A percentile compares a stretch with the other conserved stretches of the same genome.
These are phyloP conservation scores for Claviceps maximensis DNA, from an alignment of 2,329 filamentous ascomycete genomes.

Conservation along the genomic window DNA sequence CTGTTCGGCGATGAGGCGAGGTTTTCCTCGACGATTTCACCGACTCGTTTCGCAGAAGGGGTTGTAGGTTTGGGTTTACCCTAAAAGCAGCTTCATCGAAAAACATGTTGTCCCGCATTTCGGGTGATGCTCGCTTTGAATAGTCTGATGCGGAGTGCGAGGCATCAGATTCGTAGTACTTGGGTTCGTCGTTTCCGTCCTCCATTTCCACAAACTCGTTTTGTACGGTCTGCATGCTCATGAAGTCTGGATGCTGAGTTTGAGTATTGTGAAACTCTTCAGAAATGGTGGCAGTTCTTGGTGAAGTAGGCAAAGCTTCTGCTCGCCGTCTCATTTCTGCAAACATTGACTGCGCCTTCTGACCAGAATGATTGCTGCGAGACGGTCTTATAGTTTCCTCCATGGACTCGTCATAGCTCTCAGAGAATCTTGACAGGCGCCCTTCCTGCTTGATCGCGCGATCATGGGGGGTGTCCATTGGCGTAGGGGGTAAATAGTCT, in stretches of 20 bases:
- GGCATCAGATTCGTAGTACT: slow-evolving; percentile 18
- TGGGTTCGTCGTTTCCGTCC: slow-evolving; percentile 18
- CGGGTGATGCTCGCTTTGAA: slow-evolving; percentile 40
- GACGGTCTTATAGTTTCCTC: slow-evolving; percentile 51
- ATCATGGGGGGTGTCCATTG: slow-evolving; percentile 48
- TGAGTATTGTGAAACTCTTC: slow-evolving; percentile 33
- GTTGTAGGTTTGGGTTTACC: slow-evolving; percentile 28
- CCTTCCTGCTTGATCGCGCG: slow-evolving; percentile 28
- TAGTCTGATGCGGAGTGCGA: slow-evolving; percentile 30
- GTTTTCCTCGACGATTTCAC: slow-evolving; percentile 9
- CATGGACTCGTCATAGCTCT: slow-evolving; percentile 52
- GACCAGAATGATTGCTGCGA: slow-evolving; percentile 28
- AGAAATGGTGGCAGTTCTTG: slow-evolving; percentile 35
- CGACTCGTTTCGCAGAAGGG: slow-evolving; percentile 8
- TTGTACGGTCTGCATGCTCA: slow-evolving; percentile 37
- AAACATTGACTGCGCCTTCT: slow-evolving; percentile 38
- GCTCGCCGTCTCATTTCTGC: slow-evolving; percentile 44
- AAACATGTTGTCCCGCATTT: slow-evolving; percentile 18
- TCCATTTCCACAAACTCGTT: slow-evolving; percentile 30
- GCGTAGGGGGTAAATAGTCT: slow-evolving; percentile 56
- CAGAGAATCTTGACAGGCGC: slow-evolving; percentile 38
- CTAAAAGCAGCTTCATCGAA: slow-evolving; percentile 29
- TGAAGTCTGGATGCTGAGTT: slow-evolving; percentile 43
- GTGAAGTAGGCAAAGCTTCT: slow-evolving; percentile 43
- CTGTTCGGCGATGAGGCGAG: slow-evolving; percentile 39